Conservation (phyloP, 2,329 filamentous ascomycete genomes). For the Cryoendolithus antarcticus region DNA sequence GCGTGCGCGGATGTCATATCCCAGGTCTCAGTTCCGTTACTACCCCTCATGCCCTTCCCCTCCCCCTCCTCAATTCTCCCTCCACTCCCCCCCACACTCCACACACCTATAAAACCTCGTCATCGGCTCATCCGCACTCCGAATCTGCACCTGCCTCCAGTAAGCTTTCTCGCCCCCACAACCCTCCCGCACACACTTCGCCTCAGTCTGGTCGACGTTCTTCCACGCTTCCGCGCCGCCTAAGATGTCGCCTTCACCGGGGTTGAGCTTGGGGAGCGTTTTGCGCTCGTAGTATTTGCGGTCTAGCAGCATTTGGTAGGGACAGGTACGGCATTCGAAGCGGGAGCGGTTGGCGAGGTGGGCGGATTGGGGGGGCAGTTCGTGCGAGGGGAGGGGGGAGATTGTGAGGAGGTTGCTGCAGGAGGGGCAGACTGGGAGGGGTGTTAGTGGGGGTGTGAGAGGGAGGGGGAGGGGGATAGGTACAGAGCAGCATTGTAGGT, state of each 20-base stretch:
- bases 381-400: constrained; percentile 33
- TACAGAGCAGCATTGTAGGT: no score
- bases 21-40: no score
- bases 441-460: no score
- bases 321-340: constrained; percentile 90
- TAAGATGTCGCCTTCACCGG: constrained; percentile 81
- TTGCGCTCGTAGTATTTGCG: constrained; percentile 72
- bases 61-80: constrained; percentile 23
- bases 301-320: constrained; percentile 76
- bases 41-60: no score
- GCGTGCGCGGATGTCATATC: no score
- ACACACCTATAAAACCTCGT: constrained; percentile 75
- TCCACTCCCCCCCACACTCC: constrained; percentile 33
- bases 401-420: constrained; percentile 78
- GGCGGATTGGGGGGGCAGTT: constrained; percentile 25
- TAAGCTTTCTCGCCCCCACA: constrained; percentile 79
- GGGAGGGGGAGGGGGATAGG: no score
- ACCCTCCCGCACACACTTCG: constrained; percentile 68
- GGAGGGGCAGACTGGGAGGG: constrained; percentile 57
- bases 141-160: constrained; percentile 94
- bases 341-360: constrained; percentile 49
- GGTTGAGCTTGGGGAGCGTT: constrained; percentile 52
- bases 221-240: constrained; percentile 82
- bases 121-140: constrained; percentile 96
- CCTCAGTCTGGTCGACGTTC: constrained; percentile 69